Conservation (phyloP, 1,139 yeast genomes). For the Saccharomycopsis crataegensis region DNA sequence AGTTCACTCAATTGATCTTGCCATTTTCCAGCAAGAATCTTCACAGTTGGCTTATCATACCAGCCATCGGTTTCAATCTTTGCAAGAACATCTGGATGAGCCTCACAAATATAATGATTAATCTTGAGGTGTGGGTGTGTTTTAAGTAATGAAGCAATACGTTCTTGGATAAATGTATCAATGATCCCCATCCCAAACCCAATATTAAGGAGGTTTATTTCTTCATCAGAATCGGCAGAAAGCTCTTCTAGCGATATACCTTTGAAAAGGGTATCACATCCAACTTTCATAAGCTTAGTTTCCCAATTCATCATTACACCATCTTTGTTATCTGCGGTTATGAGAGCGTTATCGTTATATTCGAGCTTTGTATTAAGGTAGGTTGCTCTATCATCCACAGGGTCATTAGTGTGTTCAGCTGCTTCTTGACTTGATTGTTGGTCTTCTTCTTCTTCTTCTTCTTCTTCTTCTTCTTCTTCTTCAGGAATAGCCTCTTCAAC, state of each 20-base stretch:
- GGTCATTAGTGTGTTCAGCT: slow-evolving; percentile 34
- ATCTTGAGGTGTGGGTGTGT: slow-evolving; percentile 1
- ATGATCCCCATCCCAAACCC: slow-evolving; percentile 98
- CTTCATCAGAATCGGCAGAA: slow-evolving; percentile 26
- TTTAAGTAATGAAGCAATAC: slow-evolving; percentile 38
- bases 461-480: slow-evolving; percentile 33
- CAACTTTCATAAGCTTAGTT: slow-evolving; percentile 68
- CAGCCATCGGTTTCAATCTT: slow-evolving; percentile 70
- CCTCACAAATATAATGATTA: slow-evolving; percentile 82
- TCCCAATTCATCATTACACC: slow-evolving; percentile 99
- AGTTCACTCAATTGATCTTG: slow-evolving; percentile 69
- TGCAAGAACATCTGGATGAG: slow-evolving; percentile 82
- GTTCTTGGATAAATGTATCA: slow-evolving; percentile 63
- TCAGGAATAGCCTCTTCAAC: slow-evolving; percentile 26
- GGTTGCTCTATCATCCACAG: slow-evolving; percentile 57
- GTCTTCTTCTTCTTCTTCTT: slow-evolving; percentile 21
- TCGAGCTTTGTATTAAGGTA: slow-evolving; percentile 62
- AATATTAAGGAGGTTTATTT: slow-evolving; percentile 59
- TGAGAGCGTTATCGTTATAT: slow-evolving; percentile 62
- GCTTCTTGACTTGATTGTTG: slow-evolving; percentile 20
- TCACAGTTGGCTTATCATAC: slow-evolving; percentile 69
- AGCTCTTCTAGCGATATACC: slow-evolving; percentile 24
- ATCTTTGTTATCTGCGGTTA: slow-evolving; percentile 67
- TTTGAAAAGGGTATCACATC: slow-evolving; percentile 61
- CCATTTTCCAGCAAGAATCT: slow-evolving; percentile 82